Percentiles rank a stretch among this genome's conserved stretches.
These are phyloP conservation scores for Lachancea sp. DNA, from an alignment of 805 yeast species.

Conservation along the genomic window DNA sequence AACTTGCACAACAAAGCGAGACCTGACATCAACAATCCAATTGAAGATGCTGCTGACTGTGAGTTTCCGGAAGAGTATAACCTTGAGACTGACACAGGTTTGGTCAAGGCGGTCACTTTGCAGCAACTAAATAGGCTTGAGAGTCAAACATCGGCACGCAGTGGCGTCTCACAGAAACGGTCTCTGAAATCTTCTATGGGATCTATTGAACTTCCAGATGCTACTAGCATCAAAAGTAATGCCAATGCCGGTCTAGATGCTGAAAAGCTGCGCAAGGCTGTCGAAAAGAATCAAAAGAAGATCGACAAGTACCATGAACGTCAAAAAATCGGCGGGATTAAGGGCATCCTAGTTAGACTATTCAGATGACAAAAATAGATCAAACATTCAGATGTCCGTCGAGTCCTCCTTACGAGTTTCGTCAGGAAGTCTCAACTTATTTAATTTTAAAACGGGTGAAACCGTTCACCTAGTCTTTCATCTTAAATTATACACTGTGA, in stretches of 20 bases:
- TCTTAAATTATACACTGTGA: too few species aligned
- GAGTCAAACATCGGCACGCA: slow-evolving; percentile 9
- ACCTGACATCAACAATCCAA: slow-evolving; percentile 23
- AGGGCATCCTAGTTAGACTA: slow-evolving; percentile 22
- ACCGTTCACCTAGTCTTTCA: too few species aligned
- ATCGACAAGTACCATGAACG: slow-evolving; percentile 25
- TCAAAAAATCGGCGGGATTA: slow-evolving; percentile 20
- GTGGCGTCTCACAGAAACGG: slow-evolving; percentile 8
- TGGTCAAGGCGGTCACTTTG: slow-evolving; percentile 53
- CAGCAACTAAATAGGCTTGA: slow-evolving; percentile 44
- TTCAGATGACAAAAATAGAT: slow-evolving; percentile 11
- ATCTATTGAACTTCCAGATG: slow-evolving; percentile 1
- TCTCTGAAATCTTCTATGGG: slow-evolving; percentile 2
- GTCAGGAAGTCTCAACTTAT: too few species aligned
- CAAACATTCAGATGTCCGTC: too few species aligned
- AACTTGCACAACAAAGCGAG: slow-evolving; percentile 12
- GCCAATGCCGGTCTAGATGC: slow-evolving; percentile 8
- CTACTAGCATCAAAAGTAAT: background rate
- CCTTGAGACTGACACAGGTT: slow-evolving; percentile 59
- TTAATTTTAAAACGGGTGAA: too few species aligned
- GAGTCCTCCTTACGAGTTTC: too few species aligned
- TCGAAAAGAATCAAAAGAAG: slow-evolving; percentile 30
- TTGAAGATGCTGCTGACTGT: slow-evolving; percentile 11
- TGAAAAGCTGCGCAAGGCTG: slow-evolving; percentile 26
- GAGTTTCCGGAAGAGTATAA: slow-evolving; percentile 64